These are phyloP conservation scores for Cercospora brassicicola DNA, from an alignment of 2,329 filamentous ascomycete genomes.

Conservation along the genomic window DNA sequence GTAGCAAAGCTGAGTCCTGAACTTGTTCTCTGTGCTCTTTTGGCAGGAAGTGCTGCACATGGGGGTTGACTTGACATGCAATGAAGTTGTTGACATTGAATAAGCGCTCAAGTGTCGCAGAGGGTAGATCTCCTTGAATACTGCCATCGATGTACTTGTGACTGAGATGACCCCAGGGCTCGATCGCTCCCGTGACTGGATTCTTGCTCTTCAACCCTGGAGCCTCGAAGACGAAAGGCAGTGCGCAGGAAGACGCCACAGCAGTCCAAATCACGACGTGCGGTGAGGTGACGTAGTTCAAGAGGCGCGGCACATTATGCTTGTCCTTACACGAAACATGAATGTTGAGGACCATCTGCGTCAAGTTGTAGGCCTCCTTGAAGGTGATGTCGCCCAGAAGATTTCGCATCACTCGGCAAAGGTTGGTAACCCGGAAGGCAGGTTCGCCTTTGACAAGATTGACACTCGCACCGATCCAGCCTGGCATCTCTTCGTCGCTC, in stretches of 20 bases:
- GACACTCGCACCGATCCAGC: conserved; percentile 22
- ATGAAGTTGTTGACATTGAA: conserved; percentile 99
- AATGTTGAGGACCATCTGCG: conserved; percentile 86
- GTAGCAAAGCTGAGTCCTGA: conserved; percentile 42
- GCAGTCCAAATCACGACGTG: conserved; percentile 97
- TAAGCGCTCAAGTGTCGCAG: conserved; percentile 86
- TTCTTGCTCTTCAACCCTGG: conserved; percentile 81
- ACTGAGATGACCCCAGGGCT: conserved; percentile 79
- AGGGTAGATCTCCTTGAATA: conserved; percentile 89
- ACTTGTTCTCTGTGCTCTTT: conserved; percentile 63
- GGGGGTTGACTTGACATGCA: conserved; percentile 93
- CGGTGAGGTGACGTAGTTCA: conserved; percentile 91
- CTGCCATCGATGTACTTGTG: conserved; percentile 92
- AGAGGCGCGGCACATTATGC: conserved; percentile 79
- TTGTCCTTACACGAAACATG: conserved; percentile 85
- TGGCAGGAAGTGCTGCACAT: conserved; percentile 73
- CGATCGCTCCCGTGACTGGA: conserved; percentile 69
- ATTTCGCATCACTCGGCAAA: conserved; percentile 76
- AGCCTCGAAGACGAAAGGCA: conserved; percentile 80
- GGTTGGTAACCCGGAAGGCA: conserved; percentile 68
- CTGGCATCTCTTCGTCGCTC: conserved; percentile 24
- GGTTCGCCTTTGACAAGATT: conserved; percentile 27
- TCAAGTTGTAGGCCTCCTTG: conserved; percentile 94
- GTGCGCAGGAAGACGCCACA: conserved; percentile 91
- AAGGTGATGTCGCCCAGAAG: conserved; percentile 89